Conservation (phyloP, 331 rosid genomes). For the Spiraea crenata region DNA sequence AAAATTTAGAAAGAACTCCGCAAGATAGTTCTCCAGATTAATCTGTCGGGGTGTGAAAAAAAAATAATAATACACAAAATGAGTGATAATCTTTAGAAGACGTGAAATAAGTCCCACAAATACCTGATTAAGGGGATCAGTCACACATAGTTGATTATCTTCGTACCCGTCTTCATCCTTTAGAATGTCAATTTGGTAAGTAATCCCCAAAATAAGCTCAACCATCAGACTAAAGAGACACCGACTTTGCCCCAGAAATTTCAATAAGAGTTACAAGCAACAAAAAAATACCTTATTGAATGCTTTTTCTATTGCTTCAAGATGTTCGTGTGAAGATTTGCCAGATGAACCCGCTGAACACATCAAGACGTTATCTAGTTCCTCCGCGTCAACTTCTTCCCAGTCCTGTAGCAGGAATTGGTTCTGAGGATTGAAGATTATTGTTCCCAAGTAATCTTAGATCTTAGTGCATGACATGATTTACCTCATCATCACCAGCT, state of each 20-base stretch:
- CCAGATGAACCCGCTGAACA: slow-evolving; percentile 46
- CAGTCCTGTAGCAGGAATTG: slow-evolving; percentile 62
- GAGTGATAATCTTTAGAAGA: not conserved
- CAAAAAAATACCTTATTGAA: slow-evolving; percentile 57
- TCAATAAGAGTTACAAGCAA: not conserved
- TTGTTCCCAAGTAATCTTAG: slow-evolving; percentile 12
- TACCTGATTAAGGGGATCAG: slow-evolving; percentile 94
- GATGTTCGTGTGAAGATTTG: slow-evolving; percentile 67
- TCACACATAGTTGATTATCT: slow-evolving; percentile 63
- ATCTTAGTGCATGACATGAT: slow-evolving; percentile 6
- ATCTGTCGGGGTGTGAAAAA: slow-evolving; percentile 47
- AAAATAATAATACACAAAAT: slow-evolving; percentile 7
- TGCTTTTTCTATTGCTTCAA: slow-evolving; percentile 79
- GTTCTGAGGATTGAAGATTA: slow-evolving; percentile 9
- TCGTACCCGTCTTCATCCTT: slow-evolving; percentile 79
- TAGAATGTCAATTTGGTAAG: slow-evolving; percentile 31
- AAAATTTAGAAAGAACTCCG: slow-evolving; percentile 63
- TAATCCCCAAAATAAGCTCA: not conserved
- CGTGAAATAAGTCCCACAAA: not conserved
- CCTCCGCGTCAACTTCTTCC: slow-evolving; percentile 77
- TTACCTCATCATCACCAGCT: slow-evolving; percentile 66
- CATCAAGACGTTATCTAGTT: slow-evolving; percentile 51
- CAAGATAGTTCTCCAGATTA: slow-evolving; percentile 64
- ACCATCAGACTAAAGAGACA: no score
- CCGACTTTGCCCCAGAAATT: no score